These are phyloP conservation scores for Fusarium musae DNA, from an alignment of 2,329 filamentous ascomycete species.

Conservation along the genomic window DNA sequence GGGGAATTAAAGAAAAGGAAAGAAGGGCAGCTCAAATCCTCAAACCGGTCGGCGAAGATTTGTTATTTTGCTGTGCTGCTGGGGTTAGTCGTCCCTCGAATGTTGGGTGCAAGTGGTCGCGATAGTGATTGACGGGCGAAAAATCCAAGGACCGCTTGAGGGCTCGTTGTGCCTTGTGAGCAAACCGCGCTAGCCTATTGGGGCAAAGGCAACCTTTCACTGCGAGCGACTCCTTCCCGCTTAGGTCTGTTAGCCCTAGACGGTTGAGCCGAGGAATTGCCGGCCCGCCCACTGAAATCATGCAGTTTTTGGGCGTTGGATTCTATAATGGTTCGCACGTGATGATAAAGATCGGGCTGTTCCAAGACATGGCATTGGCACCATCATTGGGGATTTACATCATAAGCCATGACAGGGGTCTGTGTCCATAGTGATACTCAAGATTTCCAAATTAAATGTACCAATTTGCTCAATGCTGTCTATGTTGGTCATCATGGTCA, in stretches of 20 bases:
- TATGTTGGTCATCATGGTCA: slow-evolving; percentile 42
- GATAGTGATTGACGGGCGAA: slow-evolving; percentile 53
- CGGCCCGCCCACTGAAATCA: slow-evolving; percentile 32
- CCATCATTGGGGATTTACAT: not conserved
- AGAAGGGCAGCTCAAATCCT: slow-evolving; percentile 53
- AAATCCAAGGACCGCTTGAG: slow-evolving; percentile 54
- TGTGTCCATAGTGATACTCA: not conserved
- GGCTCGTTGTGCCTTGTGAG: slow-evolving; percentile 55
- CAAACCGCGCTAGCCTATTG: slow-evolving; percentile 48
- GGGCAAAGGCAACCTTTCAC: slow-evolving; percentile 45
- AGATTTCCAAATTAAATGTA: slow-evolving; percentile 11
- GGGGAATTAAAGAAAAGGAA: slow-evolving; percentile 45
- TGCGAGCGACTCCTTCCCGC: slow-evolving; percentile 50
- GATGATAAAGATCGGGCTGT: not conserved
- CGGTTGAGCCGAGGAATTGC: slow-evolving; percentile 45
- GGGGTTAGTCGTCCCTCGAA: slow-evolving; percentile 55
- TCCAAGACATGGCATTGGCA: not conserved
- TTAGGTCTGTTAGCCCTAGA: slow-evolving; percentile 58
- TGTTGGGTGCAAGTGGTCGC: slow-evolving; percentile 54
- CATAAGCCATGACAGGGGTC: slow-evolving; percentile 2
- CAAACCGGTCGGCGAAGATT: slow-evolving; percentile 53
- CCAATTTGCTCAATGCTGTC: slow-evolving; percentile 37
- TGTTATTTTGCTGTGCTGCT: slow-evolving; percentile 52
- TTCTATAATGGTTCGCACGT: slow-evolving; percentile 13
- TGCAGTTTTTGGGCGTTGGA: not conserved